Evolutionary conservation across 2,329 filamentous ascomycete species (phyloP).

Genomic region (Paraphoma chrysanthemicola): DNA sequence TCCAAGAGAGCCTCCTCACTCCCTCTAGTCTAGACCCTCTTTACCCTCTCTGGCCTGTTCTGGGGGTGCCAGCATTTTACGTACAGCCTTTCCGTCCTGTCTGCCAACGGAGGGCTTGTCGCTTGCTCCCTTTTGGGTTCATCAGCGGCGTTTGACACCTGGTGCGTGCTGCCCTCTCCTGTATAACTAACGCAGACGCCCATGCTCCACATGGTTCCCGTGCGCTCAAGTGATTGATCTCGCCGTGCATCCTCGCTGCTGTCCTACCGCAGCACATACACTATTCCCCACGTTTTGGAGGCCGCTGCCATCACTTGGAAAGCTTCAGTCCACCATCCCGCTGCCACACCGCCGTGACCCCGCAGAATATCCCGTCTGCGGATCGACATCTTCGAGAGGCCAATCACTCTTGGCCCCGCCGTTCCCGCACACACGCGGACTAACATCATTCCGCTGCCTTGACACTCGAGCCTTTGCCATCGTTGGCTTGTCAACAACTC

Average conservation of each 20-base stretch:
- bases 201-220: constrained; percentile 38
- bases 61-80: constrained; percentile 35
- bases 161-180: constrained; percentile 42
- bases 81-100: constrained; percentile 36
- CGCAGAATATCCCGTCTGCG: constrained; percentile 25
- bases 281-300: constrained; percentile 12
- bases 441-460: constrained; percentile 25
- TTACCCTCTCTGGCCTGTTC: constrained; percentile 25
- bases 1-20: constrained; percentile 24
- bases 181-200: constrained; percentile 33
- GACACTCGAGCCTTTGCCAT: too few relatives aligned
- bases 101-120: constrained; percentile 28
- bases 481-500: too few relatives aligned
- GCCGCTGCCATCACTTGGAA: neutral
- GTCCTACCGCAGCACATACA: constrained; percentile 2
- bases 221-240: constrained; percentile 21
- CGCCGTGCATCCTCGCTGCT: constrained; percentile 16
- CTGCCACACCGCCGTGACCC: constrained; percentile 9
- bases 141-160: constrained; percentile 34
- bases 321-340: neutral
- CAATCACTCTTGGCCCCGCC: constrained; percentile 35
- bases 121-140: constrained; percentile 31
- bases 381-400: constrained; percentile 37
- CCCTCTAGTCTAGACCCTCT: constrained; percentile 33
- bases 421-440: constrained; percentile 26